phyloP scores from a whole-genome alignment of 2,329 filamentous ascomycete genomes.

The Fragosphaeria purpurea region DNA sequence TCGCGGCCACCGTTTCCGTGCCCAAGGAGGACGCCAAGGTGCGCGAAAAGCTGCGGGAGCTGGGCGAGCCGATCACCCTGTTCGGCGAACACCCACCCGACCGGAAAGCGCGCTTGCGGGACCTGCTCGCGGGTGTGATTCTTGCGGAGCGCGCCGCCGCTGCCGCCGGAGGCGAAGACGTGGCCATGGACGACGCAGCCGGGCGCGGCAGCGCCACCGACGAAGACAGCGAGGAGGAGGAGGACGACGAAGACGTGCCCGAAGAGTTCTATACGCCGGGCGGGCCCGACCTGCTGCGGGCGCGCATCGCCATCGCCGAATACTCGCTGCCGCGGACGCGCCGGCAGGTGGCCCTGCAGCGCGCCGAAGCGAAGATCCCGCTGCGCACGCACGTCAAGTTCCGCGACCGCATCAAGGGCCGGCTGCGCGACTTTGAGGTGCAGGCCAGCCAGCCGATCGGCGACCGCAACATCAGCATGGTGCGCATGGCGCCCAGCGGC shows the following conservation, averaged over 20 bases:
- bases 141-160: background rate
- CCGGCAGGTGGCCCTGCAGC: constrained; percentile 65
- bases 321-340: constrained; percentile 80
- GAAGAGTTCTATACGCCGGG: constrained; percentile 95
- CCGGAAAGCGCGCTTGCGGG: constrained; percentile 74
- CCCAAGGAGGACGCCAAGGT: constrained; percentile 86
- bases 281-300: constrained; percentile 60
- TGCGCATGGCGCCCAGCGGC: constrained; percentile 78
- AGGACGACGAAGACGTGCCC: constrained; percentile 62
- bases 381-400: constrained; percentile 87
- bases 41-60: constrained; percentile 66
- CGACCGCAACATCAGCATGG: constrained; percentile 84
- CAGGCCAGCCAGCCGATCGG: constrained; percentile 90
- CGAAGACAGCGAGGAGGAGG: constrained; percentile 30
- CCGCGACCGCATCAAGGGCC: constrained; percentile 78
- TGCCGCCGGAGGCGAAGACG: constrained; percentile 4
- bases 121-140: constrained; percentile 46
- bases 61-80: constrained; percentile 88
- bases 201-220: constrained; percentile 47
- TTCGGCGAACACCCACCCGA: constrained; percentile 87
- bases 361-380: constrained; percentile 70
- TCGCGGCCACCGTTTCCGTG: constrained; percentile 79
- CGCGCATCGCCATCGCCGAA: constrained; percentile 66
- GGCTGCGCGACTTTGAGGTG: constrained; percentile 72
- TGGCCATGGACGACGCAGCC: constrained; percentile 47